A percentile compares a stretch with the other conserved stretches of the same genome.
Evolutionary conservation across 1,284 basidiomycete genomes (phyloP).

Genomic region (Exobasidium rhododendri): DNA sequence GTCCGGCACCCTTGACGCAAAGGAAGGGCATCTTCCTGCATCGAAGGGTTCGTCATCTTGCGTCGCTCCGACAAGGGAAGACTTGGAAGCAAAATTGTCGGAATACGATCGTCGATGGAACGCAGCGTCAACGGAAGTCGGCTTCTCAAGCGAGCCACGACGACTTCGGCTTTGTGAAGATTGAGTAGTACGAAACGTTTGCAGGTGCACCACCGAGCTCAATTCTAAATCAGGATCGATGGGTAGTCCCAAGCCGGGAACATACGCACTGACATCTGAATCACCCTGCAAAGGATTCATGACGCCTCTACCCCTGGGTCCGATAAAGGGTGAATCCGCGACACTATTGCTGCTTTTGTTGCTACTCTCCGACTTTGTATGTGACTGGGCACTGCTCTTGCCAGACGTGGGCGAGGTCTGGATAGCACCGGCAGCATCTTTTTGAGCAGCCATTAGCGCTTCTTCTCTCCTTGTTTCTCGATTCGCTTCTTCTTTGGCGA

Average conservation of each 20-base stretch:
- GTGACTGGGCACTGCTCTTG: not conserved
- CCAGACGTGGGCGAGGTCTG: not conserved
- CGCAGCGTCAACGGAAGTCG: not conserved
- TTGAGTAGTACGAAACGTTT: conserved; percentile 33
- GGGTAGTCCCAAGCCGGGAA: conserved; percentile 45
- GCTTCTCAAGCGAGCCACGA: not conserved
- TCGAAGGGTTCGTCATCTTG: not conserved
- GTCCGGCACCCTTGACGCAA: not conserved
- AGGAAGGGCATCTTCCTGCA: not conserved
- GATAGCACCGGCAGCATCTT: not conserved
- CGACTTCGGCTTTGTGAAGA: not conserved
- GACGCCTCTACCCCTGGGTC: conserved; percentile 9
- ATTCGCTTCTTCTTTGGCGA: not conserved
- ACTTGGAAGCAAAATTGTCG: not conserved
- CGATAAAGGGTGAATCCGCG: not conserved
- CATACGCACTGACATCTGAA: conserved; percentile 30
- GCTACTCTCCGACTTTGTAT: not conserved
- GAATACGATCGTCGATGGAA: not conserved
- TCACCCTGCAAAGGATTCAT: conserved; percentile 17
- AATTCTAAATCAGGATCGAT: conserved; percentile 52
- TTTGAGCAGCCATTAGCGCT: not conserved
- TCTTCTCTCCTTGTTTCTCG: not conserved
- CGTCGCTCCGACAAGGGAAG: not conserved
- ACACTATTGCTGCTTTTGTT: not conserved
- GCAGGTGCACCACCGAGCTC: conserved; percentile 47